Evolutionary conservation across 1,284 basidiomycete species (phyloP).

Genomic region (Athelia sp.): DNA sequence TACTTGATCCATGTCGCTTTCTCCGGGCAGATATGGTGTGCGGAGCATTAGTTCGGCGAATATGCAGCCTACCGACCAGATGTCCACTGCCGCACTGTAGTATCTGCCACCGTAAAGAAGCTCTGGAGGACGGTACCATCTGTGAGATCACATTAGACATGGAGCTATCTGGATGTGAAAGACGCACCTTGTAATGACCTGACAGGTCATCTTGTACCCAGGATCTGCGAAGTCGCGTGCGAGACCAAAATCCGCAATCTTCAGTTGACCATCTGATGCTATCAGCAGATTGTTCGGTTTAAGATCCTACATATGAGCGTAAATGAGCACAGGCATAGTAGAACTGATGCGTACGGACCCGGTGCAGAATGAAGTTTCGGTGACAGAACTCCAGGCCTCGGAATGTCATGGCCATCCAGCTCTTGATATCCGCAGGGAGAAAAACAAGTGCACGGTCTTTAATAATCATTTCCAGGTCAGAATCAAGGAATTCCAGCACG

Average conservation of each 20-base stretch:
- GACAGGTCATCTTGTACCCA: slow-evolving; percentile 93
- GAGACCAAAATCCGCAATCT: slow-evolving; percentile 98
- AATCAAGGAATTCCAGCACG: slow-evolving; percentile 95
- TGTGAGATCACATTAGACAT: no score
- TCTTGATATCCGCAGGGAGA: slow-evolving; percentile 94
- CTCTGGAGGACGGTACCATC: slow-evolving; percentile 98
- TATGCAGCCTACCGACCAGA: slow-evolving; percentile 95
- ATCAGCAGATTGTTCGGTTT: slow-evolving; percentile 99
- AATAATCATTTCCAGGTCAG: slow-evolving; percentile 97
- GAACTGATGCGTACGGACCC: slow-evolving; percentile 47
- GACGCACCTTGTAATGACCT: slow-evolving; percentile 96
- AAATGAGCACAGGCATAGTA: not conserved
- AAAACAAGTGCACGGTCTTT: slow-evolving; percentile 91
- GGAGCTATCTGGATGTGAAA: no score
- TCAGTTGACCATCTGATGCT: slow-evolving; percentile 85
- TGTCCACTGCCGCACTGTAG: slow-evolving; percentile 86
- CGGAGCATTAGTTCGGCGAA: slow-evolving; percentile 95
- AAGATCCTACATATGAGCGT: slow-evolving; percentile 72
- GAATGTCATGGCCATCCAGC: slow-evolving; percentile 90
- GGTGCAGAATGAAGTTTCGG: slow-evolving; percentile 88
- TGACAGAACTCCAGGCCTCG: slow-evolving; percentile 35
- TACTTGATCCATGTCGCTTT: slow-evolving; percentile 94
- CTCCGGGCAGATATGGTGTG: slow-evolving; percentile 90
- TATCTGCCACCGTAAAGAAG: slow-evolving; percentile 85
- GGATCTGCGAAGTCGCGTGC: slow-evolving; percentile 95